Evolutionary conservation across 495 filamentous ascomycete genomes (phyloP), one percentile per base, ranked within the genome.

Genomic region (Letharia lupina): DNA sequence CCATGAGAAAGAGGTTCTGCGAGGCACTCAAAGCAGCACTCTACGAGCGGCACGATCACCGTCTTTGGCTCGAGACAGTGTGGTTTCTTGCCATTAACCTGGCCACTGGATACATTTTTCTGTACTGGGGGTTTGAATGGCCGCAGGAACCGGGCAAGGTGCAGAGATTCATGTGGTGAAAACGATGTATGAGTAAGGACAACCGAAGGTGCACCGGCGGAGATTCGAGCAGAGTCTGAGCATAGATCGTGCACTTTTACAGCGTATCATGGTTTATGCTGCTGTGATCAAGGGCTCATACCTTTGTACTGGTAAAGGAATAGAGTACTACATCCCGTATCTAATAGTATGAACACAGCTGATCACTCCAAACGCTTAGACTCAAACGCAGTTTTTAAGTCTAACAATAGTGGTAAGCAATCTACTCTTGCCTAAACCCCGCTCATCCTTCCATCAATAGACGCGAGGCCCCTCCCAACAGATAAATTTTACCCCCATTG

Each of bases 91-190:
- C 76, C 4, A 82, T 96, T 62, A 93, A 96, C 73, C 75, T 74
- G 12, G 81, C 79, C 2, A 93, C 91, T 13, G 88, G 91, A 69
- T 92, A 89, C 73, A 76, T 96, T 47, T 97, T 98, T 71, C 72
- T 96, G 61, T 84, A 84, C 69, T 80, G 83, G 73, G 88, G 87
- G 2, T 98, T 96, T 73, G 82, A 84, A 68, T 97, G 93, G 93
- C 75, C 79, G 35, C 82, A 89, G 69, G 92, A 96, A 74, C 84
- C 81, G 40, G 91, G 91, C 40, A 86, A 80, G 70, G 76, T 91
- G 65, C 93, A 97, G 80, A 81, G 93, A 66, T 98, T 98, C 71
- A 91, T 98, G 89, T 98, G 93, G 93, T 96, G 68, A 78, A 8
- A 28, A 8, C 3, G 28, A 33, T 61, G 35, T 15, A 33, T 15